phyloP scores from a whole-genome alignment of 2,329 filamentous ascomycete genomes.

The Pyrenophora teres region DNA sequence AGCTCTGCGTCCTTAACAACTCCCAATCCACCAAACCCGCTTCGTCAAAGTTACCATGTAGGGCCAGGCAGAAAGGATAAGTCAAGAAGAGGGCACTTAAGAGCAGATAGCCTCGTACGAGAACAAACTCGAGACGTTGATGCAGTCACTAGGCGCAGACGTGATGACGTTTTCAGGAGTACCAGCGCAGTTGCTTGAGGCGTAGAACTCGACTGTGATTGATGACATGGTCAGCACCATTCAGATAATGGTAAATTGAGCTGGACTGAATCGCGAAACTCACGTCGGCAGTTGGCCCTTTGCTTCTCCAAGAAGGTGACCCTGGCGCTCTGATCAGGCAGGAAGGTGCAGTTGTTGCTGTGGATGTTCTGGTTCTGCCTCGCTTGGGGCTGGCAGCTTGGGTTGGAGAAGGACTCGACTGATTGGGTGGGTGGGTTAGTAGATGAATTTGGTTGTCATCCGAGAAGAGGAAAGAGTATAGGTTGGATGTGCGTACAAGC shows the following conservation, averaged over 20 bases:
- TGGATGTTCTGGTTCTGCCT: slow-evolving; percentile 8
- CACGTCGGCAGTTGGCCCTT: slow-evolving; percentile 7
- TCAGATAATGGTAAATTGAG: not conserved
- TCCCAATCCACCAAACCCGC: not conserved
- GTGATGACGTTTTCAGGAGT: not conserved
- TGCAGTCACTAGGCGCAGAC: slow-evolving; percentile 5
- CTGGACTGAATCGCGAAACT: not conserved
- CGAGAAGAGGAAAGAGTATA: not conserved
- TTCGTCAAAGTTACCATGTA: no score
- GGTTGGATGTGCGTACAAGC: not conserved
- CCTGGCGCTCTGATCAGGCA: slow-evolving; percentile 5
- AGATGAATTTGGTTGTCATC: not conserved
- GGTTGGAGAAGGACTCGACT: slow-evolving; percentile 7
- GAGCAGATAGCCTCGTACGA: slow-evolving; percentile 8
- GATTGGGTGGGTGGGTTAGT: not conserved
- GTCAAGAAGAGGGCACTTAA: not conserved
- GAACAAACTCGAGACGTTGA: slow-evolving; percentile 5
- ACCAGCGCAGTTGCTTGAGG: slow-evolving; percentile 1
- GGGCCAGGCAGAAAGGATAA: not conserved
- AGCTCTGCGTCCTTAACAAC: no score
- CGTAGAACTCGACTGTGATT: slow-evolving; percentile 5
- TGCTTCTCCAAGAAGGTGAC: slow-evolving; percentile 11
- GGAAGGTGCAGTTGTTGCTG: slow-evolving; percentile 4
- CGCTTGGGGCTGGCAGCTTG: not conserved
- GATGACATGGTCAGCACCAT: not conserved